A percentile compares a stretch with the other conserved stretches of the same genome.
These are phyloP conservation scores for Aureobasidium leucospermi DNA, from an alignment of 2,329 filamentous ascomycete species.

Conservation along the genomic window DNA sequence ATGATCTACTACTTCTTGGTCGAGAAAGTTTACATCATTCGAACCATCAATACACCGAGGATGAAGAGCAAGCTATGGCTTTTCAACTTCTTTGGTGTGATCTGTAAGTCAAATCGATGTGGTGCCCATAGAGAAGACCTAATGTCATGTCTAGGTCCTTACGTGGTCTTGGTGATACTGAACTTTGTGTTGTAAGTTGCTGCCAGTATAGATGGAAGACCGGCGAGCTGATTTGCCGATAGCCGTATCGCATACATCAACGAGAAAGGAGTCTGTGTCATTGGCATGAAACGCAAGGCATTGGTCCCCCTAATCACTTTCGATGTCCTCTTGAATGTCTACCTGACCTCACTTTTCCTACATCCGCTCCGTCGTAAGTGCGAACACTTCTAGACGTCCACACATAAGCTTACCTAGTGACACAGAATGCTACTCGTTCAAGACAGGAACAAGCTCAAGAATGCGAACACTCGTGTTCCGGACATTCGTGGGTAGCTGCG, in stretches of 20 bases:
- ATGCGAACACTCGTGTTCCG: constrained; percentile 49
- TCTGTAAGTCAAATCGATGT: constrained; percentile 22
- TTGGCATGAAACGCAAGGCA: constrained; percentile 52
- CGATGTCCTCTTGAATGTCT: constrained; percentile 52
- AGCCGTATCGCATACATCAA: constrained; percentile 53
- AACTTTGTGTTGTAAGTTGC: constrained; percentile 53
- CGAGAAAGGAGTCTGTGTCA: constrained; percentile 48
- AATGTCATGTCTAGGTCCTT: constrained; percentile 17
- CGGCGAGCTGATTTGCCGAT: not conserved
- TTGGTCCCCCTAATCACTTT: constrained; percentile 57
- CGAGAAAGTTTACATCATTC: constrained; percentile 58
- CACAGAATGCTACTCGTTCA: constrained; percentile 50
- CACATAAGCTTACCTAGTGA: not conserved
- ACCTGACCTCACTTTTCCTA: constrained; percentile 14
- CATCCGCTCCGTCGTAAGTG: not conserved
- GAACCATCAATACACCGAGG: constrained; percentile 45
- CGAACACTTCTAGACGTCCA: no score
- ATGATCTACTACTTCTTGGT: constrained; percentile 60
- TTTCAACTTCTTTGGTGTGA: constrained; percentile 51
- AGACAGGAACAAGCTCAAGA: constrained; percentile 36
- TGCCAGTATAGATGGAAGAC: no score
- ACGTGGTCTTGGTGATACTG: constrained; percentile 42
- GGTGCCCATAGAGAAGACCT: not conserved
- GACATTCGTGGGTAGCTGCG: constrained; percentile 53
- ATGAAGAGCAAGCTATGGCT: constrained; percentile 51